A percentile compares a stretch with the other conserved stretches of the same genome.
phyloP scores from a whole-genome alignment of 768 basidiomycete species.

The Chiua virens region DNA sequence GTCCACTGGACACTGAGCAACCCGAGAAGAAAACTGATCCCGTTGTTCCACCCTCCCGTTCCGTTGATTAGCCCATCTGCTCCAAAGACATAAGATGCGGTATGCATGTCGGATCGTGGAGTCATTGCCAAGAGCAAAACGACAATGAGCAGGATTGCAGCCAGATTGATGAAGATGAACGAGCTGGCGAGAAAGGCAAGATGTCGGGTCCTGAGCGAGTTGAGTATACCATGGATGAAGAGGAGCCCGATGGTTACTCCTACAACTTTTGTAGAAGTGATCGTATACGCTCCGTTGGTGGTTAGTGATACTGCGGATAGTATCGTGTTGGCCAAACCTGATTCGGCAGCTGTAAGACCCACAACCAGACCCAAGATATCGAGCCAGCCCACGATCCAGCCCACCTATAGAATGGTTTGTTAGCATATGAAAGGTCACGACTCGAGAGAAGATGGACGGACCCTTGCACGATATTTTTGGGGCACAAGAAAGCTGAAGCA shows the following conservation, averaged over 20 bases:
- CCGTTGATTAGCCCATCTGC: conserved; percentile 39
- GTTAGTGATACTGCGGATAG: conserved; percentile 27
- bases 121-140: conserved; percentile 44
- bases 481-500: no score
- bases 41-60: conserved; percentile 42
- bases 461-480: no score
- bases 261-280: conserved; percentile 40
- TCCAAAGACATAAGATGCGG: conserved; percentile 56
- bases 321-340: conserved; percentile 39
- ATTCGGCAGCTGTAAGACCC: no score
- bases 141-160: conserved; percentile 41
- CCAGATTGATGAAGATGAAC: conserved; percentile 48
- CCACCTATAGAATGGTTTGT: no score
- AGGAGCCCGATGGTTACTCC: conserved; percentile 42
- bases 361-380: no score
- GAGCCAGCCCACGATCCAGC: no score
- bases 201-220: conserved; percentile 43
- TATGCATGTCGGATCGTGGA: conserved; percentile 44
- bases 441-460: no score
- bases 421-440: no score
- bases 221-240: conserved; percentile 41
- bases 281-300: conserved; percentile 32
- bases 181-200: conserved; percentile 34
- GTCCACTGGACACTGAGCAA: conserved; percentile 49
- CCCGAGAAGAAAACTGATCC: conserved; percentile 46